Evolutionary conservation across 2,329 filamentous ascomycete species (phyloP), one percentile per base, ranked within the genome.

Genomic region (Drechslera avenae): DNA sequence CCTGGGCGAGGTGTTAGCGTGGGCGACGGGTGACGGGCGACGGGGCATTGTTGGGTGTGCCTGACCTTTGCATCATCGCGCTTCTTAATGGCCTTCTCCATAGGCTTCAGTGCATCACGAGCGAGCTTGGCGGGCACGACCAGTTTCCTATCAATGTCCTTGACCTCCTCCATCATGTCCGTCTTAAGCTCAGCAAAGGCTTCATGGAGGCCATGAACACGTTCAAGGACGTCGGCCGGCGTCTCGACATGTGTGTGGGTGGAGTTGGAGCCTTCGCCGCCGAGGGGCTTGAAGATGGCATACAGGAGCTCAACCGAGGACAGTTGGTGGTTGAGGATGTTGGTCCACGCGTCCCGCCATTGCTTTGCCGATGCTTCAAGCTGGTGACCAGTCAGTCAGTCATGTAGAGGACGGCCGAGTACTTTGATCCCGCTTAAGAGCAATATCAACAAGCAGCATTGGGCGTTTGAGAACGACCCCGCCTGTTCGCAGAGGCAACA

Each of bases 11-110:
- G 39, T n/a, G 54, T 66, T 23, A 68, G 59, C 33, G 21, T 19
- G 5, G 14, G 18, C 10, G 8, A 26, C 7, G 21, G 18, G 1
- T n/a, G n/a, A n/a, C n/a, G n/a, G 14, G 18, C 10, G 9, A 21
- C 8, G 18, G 19, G 1, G 17, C 16, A 1, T 13, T n/a, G 3
- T 5, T 2, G 4, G 9, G 12, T 3, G 4, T 28, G 23, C 13
- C 67, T 8, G 52, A 82, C 81, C 76, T 90, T 87, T 74, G 86
- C 89, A 64, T 92, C 89, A 68, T 94, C 89, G 39, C 91, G 80
- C 73, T 90, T 91, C 76, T 93, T 94, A 66, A 95, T 90, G 1
- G 86, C 87, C 75, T 91, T 94, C 66, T 88, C 86, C 69, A 94
- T 80, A 2, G 88, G 86, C 58, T 86, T 83, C 52, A 93, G 79